Base-by-base conservation (phyloP, 169 alveolate genomes). In the Cryptosporidium tyzzeri region DNA sequence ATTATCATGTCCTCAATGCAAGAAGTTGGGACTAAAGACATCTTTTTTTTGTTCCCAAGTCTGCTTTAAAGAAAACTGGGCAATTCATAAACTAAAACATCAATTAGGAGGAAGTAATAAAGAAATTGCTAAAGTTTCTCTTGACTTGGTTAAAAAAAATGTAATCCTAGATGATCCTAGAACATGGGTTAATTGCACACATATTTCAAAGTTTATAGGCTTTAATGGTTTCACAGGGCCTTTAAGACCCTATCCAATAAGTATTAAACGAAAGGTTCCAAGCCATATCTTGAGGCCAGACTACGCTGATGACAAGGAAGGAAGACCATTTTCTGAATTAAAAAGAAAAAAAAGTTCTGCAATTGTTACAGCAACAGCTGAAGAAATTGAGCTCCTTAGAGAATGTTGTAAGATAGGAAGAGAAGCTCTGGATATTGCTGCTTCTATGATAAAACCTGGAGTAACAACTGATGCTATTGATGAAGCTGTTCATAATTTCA, bases 401-500 rank as follows among this genome's bases (percentile, higher is more conserved):
- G 95, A 85, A n/a, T 95, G 98, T 21, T 95, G 98, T 68, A 62
- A 86, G 37, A 85, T 97, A 70, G 99, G 98, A 21, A 95, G 99
- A 71, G 93, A 92, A 67, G 98, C 98, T 14, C 93, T 97, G 74
- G 99, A 98, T 89, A 91, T 94, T 51, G 99, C 98, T 0, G 98
- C 97, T 70, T 75, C 95, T 51, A 94, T 97, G 74, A 96, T 96
- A 23, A 93, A 92, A 55, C 97, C 98, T 29, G 99, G 99, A 35
- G 97, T 97, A 6, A 98, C 99, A 1, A 95, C 99, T 3, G 99
- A 98, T 84, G 98, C 96, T 44, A 96, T 98, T 16, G 99, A 98
- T 93, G 93, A 91, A 65, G 94, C 95, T 0, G 99, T 97, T 37
- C 99, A 98, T 91, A 96, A 97, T 69, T 94, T 93, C 85, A 97